These are phyloP conservation scores for Clavispora phyllophila DNA, from an alignment of 805 yeast species.

Conservation along the genomic window DNA sequence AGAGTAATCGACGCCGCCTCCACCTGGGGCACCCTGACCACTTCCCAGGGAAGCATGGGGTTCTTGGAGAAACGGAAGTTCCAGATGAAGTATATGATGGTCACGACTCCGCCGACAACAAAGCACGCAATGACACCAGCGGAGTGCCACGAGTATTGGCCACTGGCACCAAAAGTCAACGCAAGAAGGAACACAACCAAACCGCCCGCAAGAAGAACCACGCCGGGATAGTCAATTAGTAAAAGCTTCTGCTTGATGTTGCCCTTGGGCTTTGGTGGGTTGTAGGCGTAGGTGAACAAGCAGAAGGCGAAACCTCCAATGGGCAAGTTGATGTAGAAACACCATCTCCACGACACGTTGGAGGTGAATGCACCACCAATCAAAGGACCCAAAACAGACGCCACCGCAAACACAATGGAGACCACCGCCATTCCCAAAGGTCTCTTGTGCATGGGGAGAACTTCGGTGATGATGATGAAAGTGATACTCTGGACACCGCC, in stretches of 20 bases:
- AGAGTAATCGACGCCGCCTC: constrained; percentile 12
- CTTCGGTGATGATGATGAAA: constrained; percentile 27
- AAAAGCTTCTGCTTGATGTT: constrained; percentile 11
- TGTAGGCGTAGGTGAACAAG: constrained; percentile 15
- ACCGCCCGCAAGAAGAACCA: constrained; percentile 16
- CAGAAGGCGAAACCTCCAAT: constrained; percentile 19
- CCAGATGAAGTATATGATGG: constrained; percentile 16
- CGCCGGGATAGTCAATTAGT: constrained; percentile 19
- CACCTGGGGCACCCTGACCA: constrained; percentile 11
- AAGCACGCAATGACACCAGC: constrained; percentile 21
- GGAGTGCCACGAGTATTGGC: constrained; percentile 17
- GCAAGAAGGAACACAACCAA: constrained; percentile 20
- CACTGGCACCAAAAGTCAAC: constrained; percentile 20
- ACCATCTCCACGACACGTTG: constrained; percentile 24
- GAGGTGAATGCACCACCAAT: constrained; percentile 24
- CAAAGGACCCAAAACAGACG: constrained; percentile 22
- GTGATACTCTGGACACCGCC: constrained; percentile 29
- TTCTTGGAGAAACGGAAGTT: constrained; percentile 13
- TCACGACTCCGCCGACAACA: constrained; percentile 17
- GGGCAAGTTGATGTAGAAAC: constrained; percentile 24
- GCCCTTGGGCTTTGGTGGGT: constrained; percentile 16
- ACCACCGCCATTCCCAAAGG: constrained; percentile 20
- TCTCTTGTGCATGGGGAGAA: constrained; percentile 25
- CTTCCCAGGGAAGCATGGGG: constrained; percentile 17
- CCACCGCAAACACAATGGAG: constrained; percentile 17